A percentile compares a stretch with the other conserved stretches of the same genome.
These are phyloP conservation scores for Zymoseptoria ardabiliae DNA, from an alignment of 2,329 filamentous ascomycete genomes.

Conservation along the genomic window DNA sequence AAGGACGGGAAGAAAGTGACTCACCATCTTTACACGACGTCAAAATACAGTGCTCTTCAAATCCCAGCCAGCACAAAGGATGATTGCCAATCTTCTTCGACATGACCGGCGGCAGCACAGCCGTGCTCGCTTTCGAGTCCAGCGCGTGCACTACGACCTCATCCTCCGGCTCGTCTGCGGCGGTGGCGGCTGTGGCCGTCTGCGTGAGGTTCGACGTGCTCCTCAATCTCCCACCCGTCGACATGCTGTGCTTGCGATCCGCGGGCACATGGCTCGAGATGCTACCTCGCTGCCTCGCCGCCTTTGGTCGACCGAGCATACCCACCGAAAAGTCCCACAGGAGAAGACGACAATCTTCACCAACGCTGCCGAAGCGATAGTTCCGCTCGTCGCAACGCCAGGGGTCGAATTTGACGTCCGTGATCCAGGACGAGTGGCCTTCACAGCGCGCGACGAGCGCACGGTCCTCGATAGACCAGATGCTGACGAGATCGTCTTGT, in stretches of 20 bases:
- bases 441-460: constrained; percentile 85
- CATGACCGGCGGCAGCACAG: constrained; percentile 84
- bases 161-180: constrained; percentile 37
- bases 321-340: constrained; percentile 97
- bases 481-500: constrained; percentile 91
- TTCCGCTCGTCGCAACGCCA: constrained; percentile 95
- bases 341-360: constrained; percentile 82
- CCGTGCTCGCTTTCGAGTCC: constrained; percentile 74
- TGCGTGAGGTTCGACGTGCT: constrained; percentile 62
- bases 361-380: constrained; percentile 92
- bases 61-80: constrained; percentile 83
- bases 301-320: constrained; percentile 88
- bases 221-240: constrained; percentile 54
- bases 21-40: constrained; percentile 85
- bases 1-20: constrained; percentile 28
- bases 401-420: constrained; percentile 85
- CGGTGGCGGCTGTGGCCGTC: constrained; percentile 17
- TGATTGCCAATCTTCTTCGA: constrained; percentile 79
- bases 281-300: constrained; percentile 48
- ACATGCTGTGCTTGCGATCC: constrained; percentile 31
- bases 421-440: constrained; percentile 94
- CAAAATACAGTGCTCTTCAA: constrained; percentile 86
- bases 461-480: constrained; percentile 83
- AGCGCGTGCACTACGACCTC: constrained; percentile 67
- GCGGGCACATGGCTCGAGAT: constrained; percentile 46